Conservation (phyloP, 225 moss, liverwort and hornwort species). For the Anthoceros angustus region DNA sequence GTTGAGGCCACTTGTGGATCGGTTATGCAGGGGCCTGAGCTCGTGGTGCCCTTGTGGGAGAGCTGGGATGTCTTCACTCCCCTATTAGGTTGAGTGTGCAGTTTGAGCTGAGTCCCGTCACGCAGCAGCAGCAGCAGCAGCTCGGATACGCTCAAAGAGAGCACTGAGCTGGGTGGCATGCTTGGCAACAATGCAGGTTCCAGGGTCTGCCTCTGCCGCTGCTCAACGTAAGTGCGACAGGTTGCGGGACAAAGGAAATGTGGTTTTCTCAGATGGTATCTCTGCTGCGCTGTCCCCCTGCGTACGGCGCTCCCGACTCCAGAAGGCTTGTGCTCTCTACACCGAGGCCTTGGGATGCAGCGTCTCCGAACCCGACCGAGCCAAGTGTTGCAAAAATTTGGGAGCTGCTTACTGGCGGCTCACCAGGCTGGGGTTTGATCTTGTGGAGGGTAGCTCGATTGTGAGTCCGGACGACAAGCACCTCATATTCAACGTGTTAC, state of each 20-base stretch:
- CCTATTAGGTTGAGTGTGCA: no score
- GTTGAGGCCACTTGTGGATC: no score
- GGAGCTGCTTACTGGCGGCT: slow-evolving; percentile 32
- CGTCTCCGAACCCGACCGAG: slow-evolving; percentile 22
- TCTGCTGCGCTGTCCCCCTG: slow-evolving; percentile 22
- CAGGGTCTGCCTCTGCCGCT: background rate
- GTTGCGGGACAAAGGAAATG: slow-evolving; percentile 22
- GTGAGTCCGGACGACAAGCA: slow-evolving; percentile 13
- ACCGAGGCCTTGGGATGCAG: slow-evolving; percentile 21
- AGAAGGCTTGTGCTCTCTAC: slow-evolving; percentile 25
- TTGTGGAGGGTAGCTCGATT: slow-evolving; percentile 9
- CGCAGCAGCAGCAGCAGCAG: no score
- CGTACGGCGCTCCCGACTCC: slow-evolving; percentile 15
- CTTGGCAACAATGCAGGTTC: background rate
- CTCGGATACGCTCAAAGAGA: no score
- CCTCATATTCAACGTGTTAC: slow-evolving; percentile 19
- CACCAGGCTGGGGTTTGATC: slow-evolving; percentile 18
- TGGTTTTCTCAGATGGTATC: slow-evolving; percentile 18
- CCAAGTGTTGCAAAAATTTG: slow-evolving; percentile 31
- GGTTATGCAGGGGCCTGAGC: no score
- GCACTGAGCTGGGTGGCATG: no score
- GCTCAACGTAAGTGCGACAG: slow-evolving; percentile 7
- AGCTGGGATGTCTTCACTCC: no score
- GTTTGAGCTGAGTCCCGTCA: no score
- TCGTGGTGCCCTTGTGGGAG: no score